A percentile compares a stretch with the other conserved stretches of the same genome.
These are phyloP conservation scores for Vigna hirtella DNA, from an alignment of 306 rosid species.

Conservation along the genomic window DNA sequence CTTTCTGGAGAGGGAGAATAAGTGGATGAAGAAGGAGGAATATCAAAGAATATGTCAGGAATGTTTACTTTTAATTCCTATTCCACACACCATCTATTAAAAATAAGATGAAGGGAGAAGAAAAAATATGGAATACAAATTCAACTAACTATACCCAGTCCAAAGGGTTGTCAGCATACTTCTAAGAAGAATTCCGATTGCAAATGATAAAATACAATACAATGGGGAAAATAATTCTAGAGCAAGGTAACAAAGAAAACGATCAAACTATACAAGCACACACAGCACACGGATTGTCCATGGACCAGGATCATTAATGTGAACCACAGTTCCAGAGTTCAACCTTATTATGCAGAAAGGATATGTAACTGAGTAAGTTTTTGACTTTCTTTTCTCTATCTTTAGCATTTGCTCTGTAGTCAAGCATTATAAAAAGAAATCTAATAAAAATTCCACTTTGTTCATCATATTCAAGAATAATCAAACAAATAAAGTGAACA, in stretches of 20 bases:
- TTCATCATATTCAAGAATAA: conserved; percentile 8
- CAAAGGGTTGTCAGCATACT: neutral
- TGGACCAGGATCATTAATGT: conserved; percentile 14
- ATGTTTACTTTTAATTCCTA: conserved; percentile 2
- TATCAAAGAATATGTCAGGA: neutral
- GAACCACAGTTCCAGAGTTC: neutral
- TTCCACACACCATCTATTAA: neutral
- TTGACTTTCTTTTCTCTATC: neutral
- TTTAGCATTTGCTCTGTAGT: neutral
- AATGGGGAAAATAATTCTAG: conserved; percentile 2
- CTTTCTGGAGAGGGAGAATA: conserved; percentile 34
- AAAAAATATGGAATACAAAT: conserved; percentile 24
- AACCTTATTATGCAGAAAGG: neutral
- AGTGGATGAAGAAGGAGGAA: neutral
- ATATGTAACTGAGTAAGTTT: neutral
- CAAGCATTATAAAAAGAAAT: neutral
- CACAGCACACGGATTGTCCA: conserved; percentile 8
- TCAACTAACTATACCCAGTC: neutral
- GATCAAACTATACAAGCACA: conserved; percentile 15
- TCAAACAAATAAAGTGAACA: conserved; percentile 6
- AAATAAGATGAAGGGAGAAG: neutral
- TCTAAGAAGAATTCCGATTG: neutral
- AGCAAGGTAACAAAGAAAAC: neutral
- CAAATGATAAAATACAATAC: neutral
- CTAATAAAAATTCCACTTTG: neutral